These are phyloP conservation scores for Nicotiana noctiflora DNA, from an alignment of 257 asterid genomes.

Conservation along the genomic window DNA sequence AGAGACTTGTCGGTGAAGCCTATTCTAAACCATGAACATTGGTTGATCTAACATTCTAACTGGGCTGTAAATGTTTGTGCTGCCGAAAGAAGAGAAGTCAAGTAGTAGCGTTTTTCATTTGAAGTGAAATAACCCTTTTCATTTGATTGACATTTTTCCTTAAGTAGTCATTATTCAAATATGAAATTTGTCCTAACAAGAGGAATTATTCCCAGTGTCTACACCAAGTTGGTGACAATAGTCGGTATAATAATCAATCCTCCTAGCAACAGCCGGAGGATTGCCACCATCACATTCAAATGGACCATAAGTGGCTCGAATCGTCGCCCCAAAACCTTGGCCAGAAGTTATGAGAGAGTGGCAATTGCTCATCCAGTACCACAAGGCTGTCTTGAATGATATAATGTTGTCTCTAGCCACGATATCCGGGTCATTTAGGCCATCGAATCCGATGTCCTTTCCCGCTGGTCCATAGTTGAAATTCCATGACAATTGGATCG, in stretches of 20 bases:
- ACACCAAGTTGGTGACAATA: slow-evolving; percentile 23
- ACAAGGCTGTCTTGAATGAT: slow-evolving; percentile 25
- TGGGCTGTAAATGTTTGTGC: not conserved
- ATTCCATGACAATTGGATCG: slow-evolving; percentile 27
- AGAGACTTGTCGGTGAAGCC: too few species aligned
- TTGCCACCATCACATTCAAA: slow-evolving; percentile 21
- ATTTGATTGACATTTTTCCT: not conserved
- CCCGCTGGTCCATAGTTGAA: slow-evolving; percentile 28
- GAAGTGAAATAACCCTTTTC: not conserved
- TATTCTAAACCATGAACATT: too few species aligned
- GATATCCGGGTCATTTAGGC: slow-evolving; percentile 22
- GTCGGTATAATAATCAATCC: slow-evolving; percentile 17
- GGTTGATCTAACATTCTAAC: too few species aligned
- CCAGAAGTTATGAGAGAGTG: slow-evolving; percentile 20
- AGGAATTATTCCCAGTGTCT: slow-evolving; percentile 13
- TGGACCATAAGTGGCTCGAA: slow-evolving; percentile 22
- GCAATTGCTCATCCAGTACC: slow-evolving; percentile 29
- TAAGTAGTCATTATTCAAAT: not conserved
- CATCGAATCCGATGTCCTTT: slow-evolving; percentile 24
- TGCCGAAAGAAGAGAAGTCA: not conserved
- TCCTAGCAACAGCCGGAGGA: not conserved
- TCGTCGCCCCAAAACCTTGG: slow-evolving; percentile 23
- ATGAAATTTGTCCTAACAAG: not conserved
- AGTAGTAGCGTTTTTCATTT: too few species aligned
- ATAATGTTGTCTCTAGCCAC: slow-evolving; percentile 10